Evolutionary conservation across 257 asterid genomes (phyloP), one percentile per base, ranked within the genome.

Genomic region (Orobanche coerulescens): DNA sequence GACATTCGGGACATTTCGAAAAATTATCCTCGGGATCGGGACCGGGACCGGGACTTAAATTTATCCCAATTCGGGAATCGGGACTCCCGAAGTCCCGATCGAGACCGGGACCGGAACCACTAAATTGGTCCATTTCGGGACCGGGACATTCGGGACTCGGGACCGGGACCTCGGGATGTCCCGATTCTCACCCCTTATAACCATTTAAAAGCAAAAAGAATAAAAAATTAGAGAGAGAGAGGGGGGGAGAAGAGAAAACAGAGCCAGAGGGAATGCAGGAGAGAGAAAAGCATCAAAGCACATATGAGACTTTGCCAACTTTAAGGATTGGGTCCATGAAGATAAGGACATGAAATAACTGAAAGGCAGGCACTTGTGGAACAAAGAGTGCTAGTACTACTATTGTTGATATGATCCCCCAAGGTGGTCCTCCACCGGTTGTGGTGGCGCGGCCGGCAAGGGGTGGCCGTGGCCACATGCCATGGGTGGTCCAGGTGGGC

Each of bases 381-480:
- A 58, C 28, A 47, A 61, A 59, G 70, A 61, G 70, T 66, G 76
- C 56, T 65, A 68, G 71, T 44, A 39, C 34, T 44, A 39, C 34
- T 48, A 24, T 40, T 56, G 67, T 31, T 68, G 58, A 53, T 68
- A 64, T 61, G 55, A 69, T 54, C 61, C 57, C 44, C 30, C 39
- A 52, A 19, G 73, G 90, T 83, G 95, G 96, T 85, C 96, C 96
- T 70, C 77, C 61, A 61, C 69, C 68, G 72, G 19, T 36, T 30
- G 79, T 74, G 77, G 87, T 80, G 91, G 83, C 78, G 67, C 54
- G 73, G 79, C 82, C 81, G 81, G 89, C 89, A 88, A 71, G 76
- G 76, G 68, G 66, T 82, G 85, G 80, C 82, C 85, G 48, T 11
- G 58, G 78, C 76, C 93, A 88, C 87, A 86, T 85, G 95, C 92